Percentiles rank a stretch among this genome's conserved stretches.
These are phyloP conservation scores for Aegilops longissima DNA, from an alignment of 176 grass and related monocot species.

Conservation along the genomic window DNA sequence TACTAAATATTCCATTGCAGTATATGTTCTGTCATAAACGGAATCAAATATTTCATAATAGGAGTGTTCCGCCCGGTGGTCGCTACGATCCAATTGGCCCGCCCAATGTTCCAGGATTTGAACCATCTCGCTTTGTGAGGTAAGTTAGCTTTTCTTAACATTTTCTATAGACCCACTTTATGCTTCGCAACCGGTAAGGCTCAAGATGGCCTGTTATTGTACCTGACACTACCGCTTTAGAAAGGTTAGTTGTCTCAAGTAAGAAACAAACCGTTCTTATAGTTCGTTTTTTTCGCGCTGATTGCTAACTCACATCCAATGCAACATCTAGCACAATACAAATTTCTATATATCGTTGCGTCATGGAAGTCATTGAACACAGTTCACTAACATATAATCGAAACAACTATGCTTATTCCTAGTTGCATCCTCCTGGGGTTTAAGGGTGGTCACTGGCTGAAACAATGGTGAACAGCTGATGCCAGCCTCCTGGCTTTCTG, in stretches of 20 bases:
- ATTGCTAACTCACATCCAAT: background rate
- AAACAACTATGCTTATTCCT: background rate
- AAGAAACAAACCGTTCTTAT: background rate
- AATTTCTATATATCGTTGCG: background rate
- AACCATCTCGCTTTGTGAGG: constrained; percentile 79
- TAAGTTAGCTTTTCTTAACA: constrained; percentile 26
- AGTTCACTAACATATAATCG: background rate
- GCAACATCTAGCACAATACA: background rate
- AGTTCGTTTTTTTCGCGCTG: background rate
- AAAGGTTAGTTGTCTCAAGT: background rate
- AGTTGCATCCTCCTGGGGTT: background rate
- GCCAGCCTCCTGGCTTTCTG: background rate
- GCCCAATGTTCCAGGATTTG: constrained; percentile 81
- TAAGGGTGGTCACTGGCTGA: background rate
- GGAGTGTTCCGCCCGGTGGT: constrained; percentile 53
- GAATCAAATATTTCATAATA: constrained; percentile 40
- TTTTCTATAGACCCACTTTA: background rate
- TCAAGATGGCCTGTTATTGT: constrained; percentile 16
- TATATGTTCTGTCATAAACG: constrained; percentile 3
- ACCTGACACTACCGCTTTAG: background rate
- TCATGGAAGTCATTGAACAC: background rate
- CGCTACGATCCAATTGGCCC: constrained; percentile 83
- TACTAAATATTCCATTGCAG: background rate
- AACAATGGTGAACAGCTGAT: background rate
- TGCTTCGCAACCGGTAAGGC: constrained; percentile 2